Evolutionary conservation across 306 rosid genomes (phyloP), one percentile per base, ranked within the genome.

Genomic region (cucumber (Cucumis sativus)): DNA sequence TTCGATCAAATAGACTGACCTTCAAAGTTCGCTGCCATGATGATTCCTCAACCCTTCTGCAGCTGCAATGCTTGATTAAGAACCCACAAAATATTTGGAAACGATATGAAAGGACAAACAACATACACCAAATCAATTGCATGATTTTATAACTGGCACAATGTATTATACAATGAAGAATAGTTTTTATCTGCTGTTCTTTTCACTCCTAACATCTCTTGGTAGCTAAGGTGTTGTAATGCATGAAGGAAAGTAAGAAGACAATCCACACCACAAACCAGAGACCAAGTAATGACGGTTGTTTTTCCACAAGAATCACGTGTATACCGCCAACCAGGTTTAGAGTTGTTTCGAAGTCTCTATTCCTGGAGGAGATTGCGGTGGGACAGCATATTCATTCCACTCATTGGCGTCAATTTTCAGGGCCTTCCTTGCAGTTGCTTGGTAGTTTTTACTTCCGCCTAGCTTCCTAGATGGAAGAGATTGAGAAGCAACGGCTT

Each of bases 361-460:
- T 77, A 79, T 75, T 65, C 55, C 89, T 0, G 97, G 98, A 4
- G 98, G 92, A 25, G 98, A 87, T 82, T 85, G 68, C 10, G 97
- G 98, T 7, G 98, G 98, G 56, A 90, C 83, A 6, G 97, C 98
- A n/a, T 35, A 78, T 79, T 84, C 88, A 33, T 39, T 86, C 69
- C 75, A 79, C 52, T 81, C 78, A 23, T 86, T 77, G 76, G 85
- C 78, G 80, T 86, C 92, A 47, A 79, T 45, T 11, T 84, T 85
- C 84, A 92, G 82, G 70, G 86, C 74, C 85, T 79, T 95, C 84
- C 97, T 89, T 63, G 61, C 67, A 74, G 97, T 84, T 72, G 92
- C 86, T 70, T 80, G 86, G 73, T 83, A 59, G 59, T 81, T 87
- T 59, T 66, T 67, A 79, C 71, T 80, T 87, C 80, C 83, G 70